Base-by-base conservation (phyloP, 2,329 filamentous ascomycete species). In the Zopfia rhizophila region DNA sequence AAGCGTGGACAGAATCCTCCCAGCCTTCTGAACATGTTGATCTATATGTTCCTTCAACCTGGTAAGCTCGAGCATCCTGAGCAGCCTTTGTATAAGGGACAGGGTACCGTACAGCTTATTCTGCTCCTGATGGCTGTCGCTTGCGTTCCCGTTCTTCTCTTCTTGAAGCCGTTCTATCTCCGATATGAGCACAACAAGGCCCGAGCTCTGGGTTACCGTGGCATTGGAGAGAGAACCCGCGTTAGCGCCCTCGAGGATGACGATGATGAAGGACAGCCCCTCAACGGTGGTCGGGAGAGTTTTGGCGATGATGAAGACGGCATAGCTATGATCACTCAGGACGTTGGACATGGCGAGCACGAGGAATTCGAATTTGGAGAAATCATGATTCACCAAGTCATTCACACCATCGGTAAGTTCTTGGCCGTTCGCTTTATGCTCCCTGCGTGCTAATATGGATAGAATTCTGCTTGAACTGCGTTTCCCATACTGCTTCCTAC, bases 401-500 rank as follows among this genome's bases (percentile, higher is more conserved):
- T 99, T 67, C 95, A 97, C 78, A 97, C 93, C 13, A 97, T 97
- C 66, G 91, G 90, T 93, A 85, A 75, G 87, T 75, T 58, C 25
- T 17, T 2, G n/a, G 48, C 13, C 25, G 24, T 22, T 19, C 14
- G 27, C n/a, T 11, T 12, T 14, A 19, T 21, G 24, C n/a, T n/a
- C n/a, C n/a, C n/a, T n/a, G n/a, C n/a, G n/a, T 36, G 32, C 65
- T 72, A 63, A 70, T n/a, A 5, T 38, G 1, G 4, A 3, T 58
- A 91, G 91, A 99, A 82, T 99, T 99, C 79, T 99, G 94, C 71
- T 82, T 99, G 63, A 99, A 99, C 81, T 97, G 93, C 73, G 93
- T 99, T 54, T 99, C 94, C 21, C 94, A 99, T 77, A 99, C 95
- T 4, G 94, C 94, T 4, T 99, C 94, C 1, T 99, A 99, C 75